These are phyloP conservation scores for Microglena sp. DNA, from an alignment of 139 green algal species.

Conservation along the genomic window DNA sequence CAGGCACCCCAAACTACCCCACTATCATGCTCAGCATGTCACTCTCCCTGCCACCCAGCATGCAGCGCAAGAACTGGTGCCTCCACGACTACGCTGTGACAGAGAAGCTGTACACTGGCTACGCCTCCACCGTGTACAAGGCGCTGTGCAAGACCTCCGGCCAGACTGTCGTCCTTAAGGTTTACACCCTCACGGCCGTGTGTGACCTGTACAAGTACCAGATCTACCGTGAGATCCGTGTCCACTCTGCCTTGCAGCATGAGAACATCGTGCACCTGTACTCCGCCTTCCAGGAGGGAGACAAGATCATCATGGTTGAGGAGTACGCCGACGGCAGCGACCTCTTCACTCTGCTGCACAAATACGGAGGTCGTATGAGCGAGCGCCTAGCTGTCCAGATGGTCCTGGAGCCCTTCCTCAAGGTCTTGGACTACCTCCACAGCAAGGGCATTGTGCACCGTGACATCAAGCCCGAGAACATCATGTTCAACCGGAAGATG, in stretches of 20 bases:
- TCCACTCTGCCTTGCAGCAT: slow-evolving; percentile 37
- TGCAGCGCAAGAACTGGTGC: slow-evolving; percentile 37
- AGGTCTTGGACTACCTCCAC: slow-evolving; percentile 42
- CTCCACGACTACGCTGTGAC: slow-evolving; percentile 36
- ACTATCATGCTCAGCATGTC: background rate
- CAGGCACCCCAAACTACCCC: background rate
- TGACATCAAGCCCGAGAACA: slow-evolving; percentile 31
- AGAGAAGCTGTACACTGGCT: slow-evolving; percentile 52
- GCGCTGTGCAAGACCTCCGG: slow-evolving; percentile 30
- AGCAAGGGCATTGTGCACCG: slow-evolving; percentile 37
- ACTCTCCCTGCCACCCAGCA: slow-evolving; percentile 27
- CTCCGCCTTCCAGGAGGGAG: slow-evolving; percentile 37
- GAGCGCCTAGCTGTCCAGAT: slow-evolving; percentile 49
- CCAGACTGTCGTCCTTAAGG: slow-evolving; percentile 44
- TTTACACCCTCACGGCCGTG: slow-evolving; percentile 31
- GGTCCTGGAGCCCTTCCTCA: slow-evolving; percentile 49
- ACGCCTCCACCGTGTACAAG: slow-evolving; percentile 41
- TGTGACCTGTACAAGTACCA: slow-evolving; percentile 52
- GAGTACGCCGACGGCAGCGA: slow-evolving; percentile 46
- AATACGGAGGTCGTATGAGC: slow-evolving; percentile 41
- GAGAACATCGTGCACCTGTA: slow-evolving; percentile 49
- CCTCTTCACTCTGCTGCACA: slow-evolving; percentile 46
- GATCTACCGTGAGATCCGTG: slow-evolving; percentile 45
- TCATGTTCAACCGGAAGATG: slow-evolving; percentile 43
- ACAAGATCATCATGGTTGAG: slow-evolving; percentile 39